phyloP scores from a whole-genome alignment of 2,329 filamentous ascomycete species.

The Trichoderma koningiopsis region DNA sequence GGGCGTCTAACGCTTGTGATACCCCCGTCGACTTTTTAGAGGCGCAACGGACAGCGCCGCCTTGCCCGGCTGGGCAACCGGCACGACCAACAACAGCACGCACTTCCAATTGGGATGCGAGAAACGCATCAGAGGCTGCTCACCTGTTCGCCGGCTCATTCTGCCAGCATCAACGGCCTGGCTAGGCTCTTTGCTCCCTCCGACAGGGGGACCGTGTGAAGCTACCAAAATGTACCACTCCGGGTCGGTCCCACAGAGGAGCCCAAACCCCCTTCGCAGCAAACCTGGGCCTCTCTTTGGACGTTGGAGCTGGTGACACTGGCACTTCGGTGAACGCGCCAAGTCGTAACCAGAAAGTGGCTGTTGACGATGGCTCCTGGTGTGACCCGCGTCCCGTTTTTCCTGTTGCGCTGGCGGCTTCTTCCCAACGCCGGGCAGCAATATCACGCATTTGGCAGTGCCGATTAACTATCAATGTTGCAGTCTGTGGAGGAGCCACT shows the following conservation, averaged over 20 bases:
- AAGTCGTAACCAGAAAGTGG: slow-evolving; percentile 13
- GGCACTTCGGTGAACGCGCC: slow-evolving; percentile 19
- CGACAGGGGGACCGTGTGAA: neutral
- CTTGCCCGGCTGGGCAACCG: slow-evolving; percentile 15
- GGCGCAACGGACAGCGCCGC: slow-evolving; percentile 23
- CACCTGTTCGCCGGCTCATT: slow-evolving; percentile 3
- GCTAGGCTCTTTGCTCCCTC: neutral
- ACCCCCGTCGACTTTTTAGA: slow-evolving; percentile 25
- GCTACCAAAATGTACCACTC: neutral
- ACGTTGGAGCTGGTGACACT: neutral
- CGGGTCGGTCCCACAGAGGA: neutral
- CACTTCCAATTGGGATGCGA: neutral
- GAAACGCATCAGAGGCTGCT: slow-evolving; percentile 12
- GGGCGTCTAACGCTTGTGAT: slow-evolving; percentile 37
- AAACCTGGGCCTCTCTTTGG: neutral
- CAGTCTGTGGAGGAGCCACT: neutral
- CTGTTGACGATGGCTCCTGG: slow-evolving; percentile 19
- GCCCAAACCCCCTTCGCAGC: neutral
- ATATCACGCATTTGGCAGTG: slow-evolving; percentile 19
- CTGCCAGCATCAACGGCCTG: neutral
- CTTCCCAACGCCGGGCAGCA: neutral
- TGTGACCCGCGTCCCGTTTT: slow-evolving; percentile 26
- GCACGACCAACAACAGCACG: slow-evolving; percentile 32
- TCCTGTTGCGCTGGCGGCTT: slow-evolving; percentile 8
- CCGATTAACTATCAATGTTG: neutral